A percentile compares a stretch with the other conserved stretches of the same genome.
Evolutionary conservation across 495 filamentous ascomycete species (phyloP).

Genomic region (Hypoxylon lienhwacheense): DNA sequence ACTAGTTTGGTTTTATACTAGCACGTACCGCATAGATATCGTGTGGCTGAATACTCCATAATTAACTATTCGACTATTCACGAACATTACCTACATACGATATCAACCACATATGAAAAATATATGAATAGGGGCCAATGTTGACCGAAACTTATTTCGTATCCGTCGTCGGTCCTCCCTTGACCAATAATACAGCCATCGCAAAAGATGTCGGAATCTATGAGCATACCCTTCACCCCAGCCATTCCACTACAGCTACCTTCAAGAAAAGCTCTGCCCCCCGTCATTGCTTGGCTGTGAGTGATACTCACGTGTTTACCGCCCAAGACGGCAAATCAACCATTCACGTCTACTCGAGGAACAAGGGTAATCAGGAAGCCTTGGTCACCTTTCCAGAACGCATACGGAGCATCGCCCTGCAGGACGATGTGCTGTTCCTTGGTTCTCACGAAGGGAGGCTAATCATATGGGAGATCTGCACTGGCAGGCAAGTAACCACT

Average conservation of each 20-base stretch:
- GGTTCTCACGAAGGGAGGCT: slow-evolving; percentile 87
- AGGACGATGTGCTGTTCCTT: slow-evolving; percentile 70
- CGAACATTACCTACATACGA: too few relatives aligned
- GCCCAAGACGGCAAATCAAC: slow-evolving; percentile 89
- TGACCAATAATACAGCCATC: slow-evolving; percentile 64
- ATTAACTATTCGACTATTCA: too few relatives aligned
- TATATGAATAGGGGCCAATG: slow-evolving; percentile 51
- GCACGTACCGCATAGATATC: too few relatives aligned
- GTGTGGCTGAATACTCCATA: too few relatives aligned
- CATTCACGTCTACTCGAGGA: slow-evolving; percentile 84
- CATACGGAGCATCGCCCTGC: slow-evolving; percentile 69
- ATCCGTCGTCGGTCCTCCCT: slow-evolving; percentile 65
- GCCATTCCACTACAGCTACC: slow-evolving; percentile 65
- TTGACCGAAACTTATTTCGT: slow-evolving; percentile 81
- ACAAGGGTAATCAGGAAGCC: slow-evolving; percentile 82
- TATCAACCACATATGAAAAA: too few relatives aligned
- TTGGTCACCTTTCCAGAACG: slow-evolving; percentile 82
- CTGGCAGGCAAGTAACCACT: slow-evolving; percentile 86
- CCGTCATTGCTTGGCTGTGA: slow-evolving; percentile 77
- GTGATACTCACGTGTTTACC: slow-evolving; percentile 81
- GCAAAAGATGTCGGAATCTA: slow-evolving; percentile 82
- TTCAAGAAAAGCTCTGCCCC: slow-evolving; percentile 93
- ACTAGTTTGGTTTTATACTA: too few relatives aligned
- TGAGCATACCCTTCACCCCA: slow-evolving; percentile 77
- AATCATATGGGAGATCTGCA: slow-evolving; percentile 93